Evolutionary conservation across 164 flowering plant species (phyloP), one percentile per base, ranked within the genome.

Genomic region (Aristolochia californica): DNA sequence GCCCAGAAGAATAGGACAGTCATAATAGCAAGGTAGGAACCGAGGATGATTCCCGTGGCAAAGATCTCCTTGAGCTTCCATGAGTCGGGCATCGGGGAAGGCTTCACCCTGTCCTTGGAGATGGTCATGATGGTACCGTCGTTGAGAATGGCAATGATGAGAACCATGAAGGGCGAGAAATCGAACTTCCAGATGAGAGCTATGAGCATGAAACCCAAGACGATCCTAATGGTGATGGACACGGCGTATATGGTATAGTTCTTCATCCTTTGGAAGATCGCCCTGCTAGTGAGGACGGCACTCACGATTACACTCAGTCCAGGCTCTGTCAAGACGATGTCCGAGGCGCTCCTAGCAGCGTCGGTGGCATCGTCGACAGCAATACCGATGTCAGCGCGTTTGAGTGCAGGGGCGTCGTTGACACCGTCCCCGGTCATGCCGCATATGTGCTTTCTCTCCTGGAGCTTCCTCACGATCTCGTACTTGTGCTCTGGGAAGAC

Each of bases 361-460:
- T 75, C 78, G 10, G 78, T 75, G 14, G 78, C 78, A 48, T 75
- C 78, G 12, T 72, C 78, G 14, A 74, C 78, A 9, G 78, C 78
- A 45, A 74, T 74, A 2, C 78, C 78, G 26, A 74, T 74, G 58
- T 74, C 78, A 0, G 78, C 78, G 45, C 64, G 68, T 61, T 74
- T 74, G 28, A 71, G 59, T 13, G 78, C 78, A 1, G 78, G 78
- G 2, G 78, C 78, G 24, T 75, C 78, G 34, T 75, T 75, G 47
- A 75, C 78, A 15, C 78, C 78, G 53, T 75, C 78, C 28, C 78
- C 78, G 45, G 78, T 75, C 78, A 75, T 75, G 21, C 78, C 78
- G 40, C 78, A 75, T 2, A 75, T 75, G 62, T 75, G 78, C 24
- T 69, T 69, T 61, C 66, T 69, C 52, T 72, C 75, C 38, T 75